Evolutionary conservation across 371 early-diverging fungal genomes (phyloP).

Genomic region (Coelomomyces lativittatus): DNA sequence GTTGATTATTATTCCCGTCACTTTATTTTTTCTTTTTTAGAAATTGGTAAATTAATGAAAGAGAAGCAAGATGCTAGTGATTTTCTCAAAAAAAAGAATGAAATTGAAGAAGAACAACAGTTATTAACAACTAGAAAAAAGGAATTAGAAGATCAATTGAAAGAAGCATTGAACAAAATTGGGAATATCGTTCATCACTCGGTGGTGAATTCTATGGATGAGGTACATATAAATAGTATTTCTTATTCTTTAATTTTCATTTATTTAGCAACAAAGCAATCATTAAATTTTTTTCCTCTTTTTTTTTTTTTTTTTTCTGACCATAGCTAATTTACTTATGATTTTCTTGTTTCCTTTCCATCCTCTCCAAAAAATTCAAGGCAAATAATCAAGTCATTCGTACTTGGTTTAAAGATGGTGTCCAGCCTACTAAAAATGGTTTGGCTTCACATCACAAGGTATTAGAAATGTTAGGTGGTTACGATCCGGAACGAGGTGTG

Average conservation of each 20-base stretch:
- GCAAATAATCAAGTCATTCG: constrained; percentile 68
- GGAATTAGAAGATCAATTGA: constrained; percentile 49
- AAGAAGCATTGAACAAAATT: constrained; percentile 49
- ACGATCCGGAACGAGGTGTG: constrained; percentile 80
- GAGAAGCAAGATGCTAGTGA: constrained; percentile 72
- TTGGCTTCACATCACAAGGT: constrained; percentile 85
- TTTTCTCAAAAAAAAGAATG: constrained; percentile 53
- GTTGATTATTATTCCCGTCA: too few species aligned
- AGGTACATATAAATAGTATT: constrained; percentile 30
- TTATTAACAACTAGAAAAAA: constrained; percentile 47
- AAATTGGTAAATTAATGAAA: constrained; percentile 76
- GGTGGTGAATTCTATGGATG: constrained; percentile 73
- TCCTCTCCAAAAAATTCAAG: too few species aligned
- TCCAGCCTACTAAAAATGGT: constrained; percentile 47
- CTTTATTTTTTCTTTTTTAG: too few species aligned
- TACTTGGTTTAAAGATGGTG: constrained; percentile 35
- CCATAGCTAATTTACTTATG: background rate
- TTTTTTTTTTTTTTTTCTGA: background rate
- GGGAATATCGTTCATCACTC: constrained; percentile 93
- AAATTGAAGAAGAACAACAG: constrained; percentile 51
- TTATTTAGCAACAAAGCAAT: too few species aligned
- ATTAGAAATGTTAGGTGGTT: constrained; percentile 72
- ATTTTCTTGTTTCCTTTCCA: too few species aligned
- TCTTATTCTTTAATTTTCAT: too few species aligned
- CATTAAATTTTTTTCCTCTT: too few species aligned